Conservation (phyloP, 169 alveolate species). For the Cryptosporidium ubiquitum region DNA sequence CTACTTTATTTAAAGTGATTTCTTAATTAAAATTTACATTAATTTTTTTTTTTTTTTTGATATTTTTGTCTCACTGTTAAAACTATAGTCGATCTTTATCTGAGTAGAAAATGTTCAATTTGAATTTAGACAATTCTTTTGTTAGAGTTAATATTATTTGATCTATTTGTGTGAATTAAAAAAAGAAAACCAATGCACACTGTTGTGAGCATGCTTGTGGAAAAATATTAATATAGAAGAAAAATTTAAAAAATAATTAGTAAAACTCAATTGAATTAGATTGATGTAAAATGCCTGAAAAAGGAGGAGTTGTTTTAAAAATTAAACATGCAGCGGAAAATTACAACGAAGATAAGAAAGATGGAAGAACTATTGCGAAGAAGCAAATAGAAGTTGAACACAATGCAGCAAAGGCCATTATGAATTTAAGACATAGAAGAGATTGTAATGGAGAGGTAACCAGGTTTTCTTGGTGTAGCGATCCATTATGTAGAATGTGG, state of each 20-base stretch:
- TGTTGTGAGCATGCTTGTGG: background rate
- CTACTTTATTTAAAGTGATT: background rate
- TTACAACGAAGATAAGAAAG: conserved; percentile 47
- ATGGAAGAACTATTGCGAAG: conserved; percentile 32
- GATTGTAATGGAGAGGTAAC: conserved; percentile 69
- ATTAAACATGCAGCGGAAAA: conserved; percentile 60
- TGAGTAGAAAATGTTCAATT: too few relatives aligned
- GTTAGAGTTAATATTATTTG: background rate
- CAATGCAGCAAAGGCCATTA: conserved; percentile 52
- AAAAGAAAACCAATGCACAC: background rate
- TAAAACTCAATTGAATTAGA: background rate
- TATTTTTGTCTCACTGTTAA: too few relatives aligned
- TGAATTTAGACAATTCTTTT: too few relatives aligned
- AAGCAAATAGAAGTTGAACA: conserved; percentile 54
- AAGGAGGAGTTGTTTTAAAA: conserved; percentile 51
- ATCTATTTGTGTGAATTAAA: background rate
- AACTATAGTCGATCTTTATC: too few relatives aligned
- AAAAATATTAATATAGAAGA: background rate
- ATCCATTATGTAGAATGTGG: conserved; percentile 74
- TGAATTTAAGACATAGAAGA: conserved; percentile 42
- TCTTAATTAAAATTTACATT: background rate
- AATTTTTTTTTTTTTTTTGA: too few relatives aligned
- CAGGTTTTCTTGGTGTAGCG: conserved; percentile 67
- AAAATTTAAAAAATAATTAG: background rate
- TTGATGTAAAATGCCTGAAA: conserved; percentile 29